Evolutionary conservation across 2,329 filamentous ascomycete species (phyloP).

Genomic region (Podosphaera leucotricha): DNA sequence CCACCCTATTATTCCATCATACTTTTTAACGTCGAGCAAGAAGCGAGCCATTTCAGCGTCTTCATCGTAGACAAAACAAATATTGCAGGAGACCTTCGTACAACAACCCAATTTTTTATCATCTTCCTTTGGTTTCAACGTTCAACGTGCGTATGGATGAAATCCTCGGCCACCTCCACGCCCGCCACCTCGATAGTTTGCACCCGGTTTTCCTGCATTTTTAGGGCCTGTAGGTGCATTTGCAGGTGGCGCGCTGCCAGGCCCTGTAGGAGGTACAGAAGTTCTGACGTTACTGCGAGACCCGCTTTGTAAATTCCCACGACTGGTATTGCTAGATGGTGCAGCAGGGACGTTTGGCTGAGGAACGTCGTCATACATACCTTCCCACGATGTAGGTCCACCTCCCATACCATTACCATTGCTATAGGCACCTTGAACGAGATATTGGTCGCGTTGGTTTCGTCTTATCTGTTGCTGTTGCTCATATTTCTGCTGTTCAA

Average conservation of each 20-base stretch:
- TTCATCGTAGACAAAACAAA: not conserved
- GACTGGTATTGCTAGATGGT: slow-evolving; percentile 20
- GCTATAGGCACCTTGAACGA: slow-evolving; percentile 18
- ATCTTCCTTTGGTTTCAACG: slow-evolving; percentile 2
- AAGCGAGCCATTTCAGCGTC: not conserved
- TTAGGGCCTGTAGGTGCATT: slow-evolving; percentile 88
- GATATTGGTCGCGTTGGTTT: slow-evolving; percentile 13
- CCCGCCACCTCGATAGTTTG: slow-evolving; percentile 82
- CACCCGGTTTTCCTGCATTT: slow-evolving; percentile 76
- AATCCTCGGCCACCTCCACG: slow-evolving; percentile 52
- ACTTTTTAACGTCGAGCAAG: not conserved
- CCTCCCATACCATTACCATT: slow-evolving; percentile 30
- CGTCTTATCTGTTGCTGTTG: slow-evolving; percentile 33
- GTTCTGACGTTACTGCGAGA: slow-evolving; percentile 12
- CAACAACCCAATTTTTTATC: not conserved
- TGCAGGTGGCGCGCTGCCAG: slow-evolving; percentile 37
- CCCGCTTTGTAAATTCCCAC: slow-evolving; percentile 8
- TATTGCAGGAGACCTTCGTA: not conserved
- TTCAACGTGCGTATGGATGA: slow-evolving; percentile 42
- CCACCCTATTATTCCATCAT: not conserved
- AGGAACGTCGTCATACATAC: slow-evolving; percentile 92
- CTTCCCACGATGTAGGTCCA: slow-evolving; percentile 76
- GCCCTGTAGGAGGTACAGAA: slow-evolving; percentile 14
- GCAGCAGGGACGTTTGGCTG: slow-evolving; percentile 37
- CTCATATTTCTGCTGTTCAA: slow-evolving; percentile 60